Base-by-base conservation (phyloP, 2,329 filamentous ascomycete species). In the Sporothrix curviconia region DNA sequence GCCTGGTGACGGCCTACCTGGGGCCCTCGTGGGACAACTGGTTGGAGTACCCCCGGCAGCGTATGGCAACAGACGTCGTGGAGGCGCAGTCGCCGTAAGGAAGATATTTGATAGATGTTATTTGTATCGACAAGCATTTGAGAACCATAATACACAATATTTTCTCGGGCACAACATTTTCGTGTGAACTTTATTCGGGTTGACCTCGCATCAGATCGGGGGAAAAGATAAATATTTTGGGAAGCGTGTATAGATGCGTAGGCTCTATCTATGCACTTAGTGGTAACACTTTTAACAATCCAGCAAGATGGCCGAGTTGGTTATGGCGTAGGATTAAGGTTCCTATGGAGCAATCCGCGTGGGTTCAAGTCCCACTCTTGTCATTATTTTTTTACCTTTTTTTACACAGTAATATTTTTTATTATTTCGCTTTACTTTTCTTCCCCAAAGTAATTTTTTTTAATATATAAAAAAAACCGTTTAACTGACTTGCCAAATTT, bases 301-400 rank as follows among this genome's bases (percentile, higher is more conserved):
- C 36, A 56, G 60, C 55, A 60, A 64, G 63, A 64, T 64, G 63
- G 63, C 63, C 63, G 63, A 64, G 63, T 64, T 64, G 63, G 62
- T 64, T 64, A 64, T 64, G 63, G 63, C 63, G 63, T 61, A 64
- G 62, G 63, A 64, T 65, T 64, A 64, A 64, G 63, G 63, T 70
- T 61, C 58, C 61, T 64, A 61, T 64, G 62, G 62, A 64, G 62
- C 60, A 64, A 64, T 64, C 69, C 69, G 67, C 70, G 69, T 72
- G 70, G 69, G 70, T 71, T 72, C 69, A 68, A 71, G 52, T 59
- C 57, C 57, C 57, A 59, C 57, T 59, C 57, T 56, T 55, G 52
- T 58, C 57, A 58, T 11, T 12, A 9, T 54, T 32, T 47, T 54
- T 54, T 39, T 30, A 22, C 9, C 25, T 34, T 54, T 51, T 37